phyloP scores from a whole-genome alignment of 2,329 filamentous ascomycete genomes.

The Trichoderma arundinaceum region DNA sequence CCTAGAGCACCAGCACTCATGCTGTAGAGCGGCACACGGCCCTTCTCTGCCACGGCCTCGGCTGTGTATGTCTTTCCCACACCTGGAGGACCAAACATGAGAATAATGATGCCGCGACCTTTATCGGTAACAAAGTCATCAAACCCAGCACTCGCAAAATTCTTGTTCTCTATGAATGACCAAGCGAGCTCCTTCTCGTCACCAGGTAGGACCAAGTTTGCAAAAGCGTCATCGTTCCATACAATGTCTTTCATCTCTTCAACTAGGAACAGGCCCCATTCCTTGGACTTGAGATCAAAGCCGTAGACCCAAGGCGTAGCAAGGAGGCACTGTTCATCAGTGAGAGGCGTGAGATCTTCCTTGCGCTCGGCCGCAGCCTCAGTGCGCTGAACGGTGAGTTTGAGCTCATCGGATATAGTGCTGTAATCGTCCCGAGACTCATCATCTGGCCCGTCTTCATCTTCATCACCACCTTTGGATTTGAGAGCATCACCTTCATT shows the following conservation, averaged over 20 bases:
- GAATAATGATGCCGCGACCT: conserved; percentile 51
- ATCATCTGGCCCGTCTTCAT: neutral
- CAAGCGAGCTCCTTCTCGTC: conserved; percentile 48
- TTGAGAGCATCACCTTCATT: neutral
- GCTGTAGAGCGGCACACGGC: neutral
- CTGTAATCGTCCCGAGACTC: neutral
- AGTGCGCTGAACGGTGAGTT: neutral
- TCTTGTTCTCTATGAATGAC: conserved; percentile 48
- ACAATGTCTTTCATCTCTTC: conserved; percentile 35
- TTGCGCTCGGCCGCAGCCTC: conserved; percentile 1
- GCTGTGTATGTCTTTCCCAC: conserved; percentile 56
- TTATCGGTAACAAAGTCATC: conserved; percentile 43
- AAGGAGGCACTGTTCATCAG: conserved; percentile 45
- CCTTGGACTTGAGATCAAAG: conserved; percentile 47
- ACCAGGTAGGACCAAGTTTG: conserved; percentile 46
- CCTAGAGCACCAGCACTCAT: conserved; percentile 31
- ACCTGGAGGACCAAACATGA: conserved; percentile 53
- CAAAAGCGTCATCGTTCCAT: conserved; percentile 47
- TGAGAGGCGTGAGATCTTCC: conserved; percentile 34
- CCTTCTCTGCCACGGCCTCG: conserved; percentile 47
- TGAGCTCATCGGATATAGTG: conserved; percentile 9
- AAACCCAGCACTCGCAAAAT: conserved; percentile 36
- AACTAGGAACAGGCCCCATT: conserved; percentile 36
- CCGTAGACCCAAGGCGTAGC: conserved; percentile 47
- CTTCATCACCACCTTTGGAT: neutral